These are phyloP conservation scores for Cladosporium halotolerans DNA, from an alignment of 2,329 filamentous ascomycete genomes.

Conservation along the genomic window DNA sequence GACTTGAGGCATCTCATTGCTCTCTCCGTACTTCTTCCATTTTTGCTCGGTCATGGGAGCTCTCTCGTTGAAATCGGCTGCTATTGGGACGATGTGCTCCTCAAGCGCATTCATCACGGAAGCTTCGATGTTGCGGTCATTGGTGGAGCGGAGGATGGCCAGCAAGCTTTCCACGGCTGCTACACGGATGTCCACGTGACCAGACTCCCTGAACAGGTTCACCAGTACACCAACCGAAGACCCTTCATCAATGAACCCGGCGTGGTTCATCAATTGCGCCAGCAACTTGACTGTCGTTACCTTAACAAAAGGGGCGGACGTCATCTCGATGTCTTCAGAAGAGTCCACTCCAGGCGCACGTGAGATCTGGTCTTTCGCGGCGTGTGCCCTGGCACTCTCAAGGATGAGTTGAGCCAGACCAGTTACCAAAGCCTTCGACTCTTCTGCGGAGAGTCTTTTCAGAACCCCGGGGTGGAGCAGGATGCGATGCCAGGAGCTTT, in stretches of 20 bases:
- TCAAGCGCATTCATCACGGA: conserved; percentile 23
- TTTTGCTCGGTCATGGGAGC: conserved; percentile 24
- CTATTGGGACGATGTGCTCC: conserved; percentile 28
- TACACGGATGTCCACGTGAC: conserved; percentile 35
- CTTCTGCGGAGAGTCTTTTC: conserved; percentile 26
- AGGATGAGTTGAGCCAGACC: conserved; percentile 28
- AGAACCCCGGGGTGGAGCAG: conserved; percentile 31
- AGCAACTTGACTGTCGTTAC: conserved; percentile 40
- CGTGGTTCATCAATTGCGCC: conserved; percentile 32
- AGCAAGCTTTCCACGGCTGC: conserved; percentile 32
- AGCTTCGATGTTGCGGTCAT: conserved; percentile 10
- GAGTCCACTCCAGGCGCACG: background rate
- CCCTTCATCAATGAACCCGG: conserved; percentile 29
- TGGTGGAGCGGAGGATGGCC: conserved; percentile 19
- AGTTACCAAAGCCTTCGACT: conserved; percentile 26
- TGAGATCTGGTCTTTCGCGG: background rate
- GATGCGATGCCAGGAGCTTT: conserved; percentile 39
- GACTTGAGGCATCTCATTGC: conserved; percentile 17
- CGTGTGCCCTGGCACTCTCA: conserved; percentile 20
- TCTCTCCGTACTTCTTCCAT: conserved; percentile 27
- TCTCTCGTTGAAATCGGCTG: conserved; percentile 33
- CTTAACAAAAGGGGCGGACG: conserved; percentile 27
- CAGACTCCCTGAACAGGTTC: conserved; percentile 24
- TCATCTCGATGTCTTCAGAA: background rate
- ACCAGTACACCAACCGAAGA: conserved; percentile 28